phyloP scores from a whole-genome alignment of 2,329 filamentous ascomycete genomes.

The Chaetomiaceae sp. region DNA sequence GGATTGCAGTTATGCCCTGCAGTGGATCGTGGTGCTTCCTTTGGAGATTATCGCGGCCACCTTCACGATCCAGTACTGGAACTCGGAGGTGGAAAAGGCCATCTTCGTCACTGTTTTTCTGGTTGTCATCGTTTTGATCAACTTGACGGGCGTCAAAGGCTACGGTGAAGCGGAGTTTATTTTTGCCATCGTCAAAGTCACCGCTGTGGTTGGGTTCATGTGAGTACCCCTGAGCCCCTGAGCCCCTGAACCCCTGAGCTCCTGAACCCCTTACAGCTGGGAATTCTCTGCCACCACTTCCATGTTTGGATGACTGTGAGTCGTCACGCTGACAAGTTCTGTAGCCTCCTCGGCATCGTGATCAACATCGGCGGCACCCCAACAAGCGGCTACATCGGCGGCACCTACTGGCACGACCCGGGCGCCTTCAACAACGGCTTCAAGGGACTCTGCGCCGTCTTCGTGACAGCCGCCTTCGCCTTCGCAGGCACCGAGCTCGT shows the following conservation, averaged over 20 bases:
- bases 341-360: constrained; percentile 27
- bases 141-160: constrained; percentile 52
- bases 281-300: no score
- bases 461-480: constrained; percentile 69
- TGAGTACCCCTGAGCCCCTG: constrained; percentile 7
- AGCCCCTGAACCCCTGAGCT: background rate
- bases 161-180: constrained; percentile 59
- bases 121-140: constrained; percentile 47
- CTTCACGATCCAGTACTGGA: constrained; percentile 48
- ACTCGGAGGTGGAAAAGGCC: constrained; percentile 31
- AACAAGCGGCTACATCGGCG: constrained; percentile 47
- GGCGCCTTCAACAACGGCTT: constrained; percentile 67
- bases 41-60: constrained; percentile 47
- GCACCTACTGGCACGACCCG: constrained; percentile 46
- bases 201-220: constrained; percentile 36
- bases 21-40: constrained; percentile 46
- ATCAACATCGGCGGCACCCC: constrained; percentile 52
- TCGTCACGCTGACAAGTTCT: constrained; percentile 12
- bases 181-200: constrained; percentile 53
- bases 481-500: constrained; percentile 72
- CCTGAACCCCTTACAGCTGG: background rate
- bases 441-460: constrained; percentile 67
- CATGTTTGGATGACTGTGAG: no score
- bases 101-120: constrained; percentile 57
- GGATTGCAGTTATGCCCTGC: constrained; percentile 38